Evolutionary conservation across 768 basidiomycete species (phyloP).

Genomic region (Kwoniella dejecticola): DNA sequence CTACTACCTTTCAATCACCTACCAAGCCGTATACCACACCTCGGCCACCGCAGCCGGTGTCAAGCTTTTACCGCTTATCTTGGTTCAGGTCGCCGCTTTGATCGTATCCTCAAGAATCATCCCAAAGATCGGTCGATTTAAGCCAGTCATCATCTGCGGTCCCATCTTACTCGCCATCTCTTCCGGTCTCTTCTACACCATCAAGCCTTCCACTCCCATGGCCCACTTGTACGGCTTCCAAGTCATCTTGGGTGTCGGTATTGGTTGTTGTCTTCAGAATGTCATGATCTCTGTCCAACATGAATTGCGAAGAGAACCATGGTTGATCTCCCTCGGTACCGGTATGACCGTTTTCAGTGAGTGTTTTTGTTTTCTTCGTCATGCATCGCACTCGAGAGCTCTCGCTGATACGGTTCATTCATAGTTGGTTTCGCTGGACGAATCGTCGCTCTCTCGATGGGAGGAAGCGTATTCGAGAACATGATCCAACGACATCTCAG

Average conservation of each 20-base stretch:
- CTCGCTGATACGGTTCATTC: background rate
- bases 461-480: slow-evolving; percentile 55
- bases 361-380: no score
- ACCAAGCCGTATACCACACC: slow-evolving; percentile 52
- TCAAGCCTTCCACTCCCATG: slow-evolving; percentile 41
- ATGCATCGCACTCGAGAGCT: slow-evolving; percentile 16
- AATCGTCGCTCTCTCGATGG: slow-evolving; percentile 53
- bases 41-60: slow-evolving; percentile 54
- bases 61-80: slow-evolving; percentile 54
- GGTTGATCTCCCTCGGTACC: slow-evolving; percentile 55
- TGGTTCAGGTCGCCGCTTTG: slow-evolving; percentile 49
- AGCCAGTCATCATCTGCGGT: slow-evolving; percentile 55
- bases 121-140: slow-evolving; percentile 54
- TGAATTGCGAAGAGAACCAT: slow-evolving; percentile 50
- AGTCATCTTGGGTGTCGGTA: slow-evolving; percentile 57
- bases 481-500: slow-evolving; percentile 50
- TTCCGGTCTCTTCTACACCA: slow-evolving; percentile 56
- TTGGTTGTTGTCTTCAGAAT: slow-evolving; percentile 56
- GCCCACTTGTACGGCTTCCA: slow-evolving; percentile 55
- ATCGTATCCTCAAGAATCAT: slow-evolving; percentile 51
- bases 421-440: slow-evolving; percentile 53
- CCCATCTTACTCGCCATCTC: slow-evolving; percentile 55
- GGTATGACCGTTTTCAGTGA: slow-evolving; percentile 54
- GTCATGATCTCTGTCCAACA: slow-evolving; percentile 57
- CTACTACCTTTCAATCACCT: slow-evolving; percentile 49